These are phyloP conservation scores for Chaetomium strumarium DNA, from an alignment of 2,329 filamentous ascomycete species.

Conservation along the genomic window DNA sequence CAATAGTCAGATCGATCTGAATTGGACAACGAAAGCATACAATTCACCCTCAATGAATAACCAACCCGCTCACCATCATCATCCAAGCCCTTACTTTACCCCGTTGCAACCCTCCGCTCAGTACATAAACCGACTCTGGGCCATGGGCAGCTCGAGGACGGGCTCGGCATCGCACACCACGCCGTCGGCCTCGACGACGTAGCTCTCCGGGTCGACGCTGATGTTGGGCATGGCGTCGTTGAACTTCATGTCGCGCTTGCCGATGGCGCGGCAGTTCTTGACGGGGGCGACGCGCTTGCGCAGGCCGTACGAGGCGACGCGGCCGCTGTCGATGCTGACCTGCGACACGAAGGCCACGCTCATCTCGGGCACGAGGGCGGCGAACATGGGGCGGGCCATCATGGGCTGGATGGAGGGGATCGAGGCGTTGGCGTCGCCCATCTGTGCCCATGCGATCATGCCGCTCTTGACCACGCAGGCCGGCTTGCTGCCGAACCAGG, in stretches of 20 bases:
- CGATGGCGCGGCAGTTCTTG: slow-evolving; percentile 63
- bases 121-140: slow-evolving; percentile 73
- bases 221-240: slow-evolving; percentile 81
- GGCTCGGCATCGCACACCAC: slow-evolving; percentile 68
- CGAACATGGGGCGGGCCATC: slow-evolving; percentile 82
- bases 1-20: too few relatives aligned
- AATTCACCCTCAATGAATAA: too few relatives aligned
- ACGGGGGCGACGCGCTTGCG: slow-evolving; percentile 77
- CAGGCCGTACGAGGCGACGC: slow-evolving; percentile 65
- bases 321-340: slow-evolving; percentile 61
- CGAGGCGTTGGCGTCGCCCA: slow-evolving; percentile 78
- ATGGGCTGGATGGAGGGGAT: slow-evolving; percentile 86
- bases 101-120: too few relatives aligned
- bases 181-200: slow-evolving; percentile 81
- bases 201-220: slow-evolving; percentile 87
- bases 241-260: slow-evolving; percentile 86
- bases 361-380: slow-evolving; percentile 61
- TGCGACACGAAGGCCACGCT: slow-evolving; percentile 80
- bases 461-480: slow-evolving; percentile 78
- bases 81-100: neutral
- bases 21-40: too few relatives aligned
- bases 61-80: too few relatives aligned
- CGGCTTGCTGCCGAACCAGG: slow-evolving; percentile 84
- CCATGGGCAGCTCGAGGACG: slow-evolving; percentile 63
- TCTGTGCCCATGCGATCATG: slow-evolving; percentile 74